Evolutionary conservation across 2,329 filamentous ascomycete genomes (phyloP), one percentile per base, ranked within the genome.

Genomic region (Epichloe baconii): DNA sequence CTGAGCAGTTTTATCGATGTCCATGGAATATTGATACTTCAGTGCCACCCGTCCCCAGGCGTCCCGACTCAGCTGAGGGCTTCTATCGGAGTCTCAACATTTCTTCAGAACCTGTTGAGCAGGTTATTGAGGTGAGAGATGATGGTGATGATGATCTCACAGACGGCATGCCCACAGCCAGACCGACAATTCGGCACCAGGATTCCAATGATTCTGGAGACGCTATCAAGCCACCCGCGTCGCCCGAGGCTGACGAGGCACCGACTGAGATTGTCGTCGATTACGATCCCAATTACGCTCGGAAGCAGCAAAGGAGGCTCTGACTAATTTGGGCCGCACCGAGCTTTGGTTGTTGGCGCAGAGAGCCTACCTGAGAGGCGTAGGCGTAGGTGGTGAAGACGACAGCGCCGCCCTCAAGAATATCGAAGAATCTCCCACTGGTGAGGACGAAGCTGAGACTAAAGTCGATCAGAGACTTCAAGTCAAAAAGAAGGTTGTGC

Each of bases 291-390:
- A 76, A 80, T 54, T 95, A 95, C 61, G 76, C 83, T 46, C 75
- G 77, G 49, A 86, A 88, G 64, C 79, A 95, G 55, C 78, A 86
- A 61, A 85, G 57, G 76, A 77, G 43, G 82, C 86, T 7, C 71
- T 83, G 19, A 79, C 78, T n/a, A 88, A 90, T 60, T 71, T 93
- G 48, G 87, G 93, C 66, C 82, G 89, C 55, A 97, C 91, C 4
- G 84, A 86, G 60, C 68, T 87, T 44, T 97, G 91, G 91, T 78
- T 97, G 34, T 73, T 82, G 59, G 86, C 88, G 7, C 91, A 97
- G 66, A 82, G 82, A 52, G 76, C 81, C 14, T 93, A 94, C 59
- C 76, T 91, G 52, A 76, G 82, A 43, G 82, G 82, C 21, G 73
- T 90, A 43, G 82, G 82, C 21, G 73, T 90, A 3, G 79, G 80